Evolutionary conservation across 805 yeast species (phyloP).

Genomic region (Naumovozyma castellii): DNA sequence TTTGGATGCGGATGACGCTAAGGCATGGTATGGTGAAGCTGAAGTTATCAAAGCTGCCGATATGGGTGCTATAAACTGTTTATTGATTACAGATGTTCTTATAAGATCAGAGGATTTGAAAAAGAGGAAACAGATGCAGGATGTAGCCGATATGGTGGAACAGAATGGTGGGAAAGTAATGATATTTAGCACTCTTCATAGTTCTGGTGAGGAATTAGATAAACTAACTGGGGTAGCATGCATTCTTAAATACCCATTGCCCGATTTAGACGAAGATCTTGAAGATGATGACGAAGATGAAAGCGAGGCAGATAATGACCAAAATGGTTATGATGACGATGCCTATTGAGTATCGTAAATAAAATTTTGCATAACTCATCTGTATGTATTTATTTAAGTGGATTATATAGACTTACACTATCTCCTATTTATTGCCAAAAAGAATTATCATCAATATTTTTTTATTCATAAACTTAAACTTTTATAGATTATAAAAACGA

Average conservation of each 20-base stretch:
- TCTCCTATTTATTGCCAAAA: too few species aligned
- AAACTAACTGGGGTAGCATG: slow-evolving; percentile 89
- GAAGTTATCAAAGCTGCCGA: slow-evolving; percentile 69
- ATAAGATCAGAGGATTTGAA: slow-evolving; percentile 68
- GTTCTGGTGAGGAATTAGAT: slow-evolving; percentile 80
- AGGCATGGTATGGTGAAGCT: slow-evolving; percentile 87
- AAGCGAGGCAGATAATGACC: too few species aligned
- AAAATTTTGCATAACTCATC: too few species aligned
- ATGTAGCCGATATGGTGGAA: slow-evolving; percentile 58
- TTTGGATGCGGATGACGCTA: slow-evolving; percentile 68
- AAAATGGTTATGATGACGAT: too few species aligned
- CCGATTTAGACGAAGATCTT: slow-evolving; percentile 59
- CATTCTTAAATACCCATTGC: slow-evolving; percentile 71
- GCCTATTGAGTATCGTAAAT: too few species aligned
- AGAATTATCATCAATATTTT: too few species aligned
- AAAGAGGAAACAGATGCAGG: slow-evolving; percentile 59
- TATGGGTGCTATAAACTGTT: slow-evolving; percentile 64
- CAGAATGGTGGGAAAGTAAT: slow-evolving; percentile 66
- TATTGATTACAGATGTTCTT: slow-evolving; percentile 71
- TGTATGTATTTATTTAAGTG: too few species aligned
- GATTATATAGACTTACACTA: too few species aligned
- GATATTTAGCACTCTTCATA: slow-evolving; percentile 77
- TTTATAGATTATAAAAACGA: too few species aligned
- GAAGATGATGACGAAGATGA: slow-evolving; percentile 29
- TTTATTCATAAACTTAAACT: too few species aligned